Conservation (phyloP, 2,329 filamentous ascomycete genomes). For the Penicillium sp. region DNA sequence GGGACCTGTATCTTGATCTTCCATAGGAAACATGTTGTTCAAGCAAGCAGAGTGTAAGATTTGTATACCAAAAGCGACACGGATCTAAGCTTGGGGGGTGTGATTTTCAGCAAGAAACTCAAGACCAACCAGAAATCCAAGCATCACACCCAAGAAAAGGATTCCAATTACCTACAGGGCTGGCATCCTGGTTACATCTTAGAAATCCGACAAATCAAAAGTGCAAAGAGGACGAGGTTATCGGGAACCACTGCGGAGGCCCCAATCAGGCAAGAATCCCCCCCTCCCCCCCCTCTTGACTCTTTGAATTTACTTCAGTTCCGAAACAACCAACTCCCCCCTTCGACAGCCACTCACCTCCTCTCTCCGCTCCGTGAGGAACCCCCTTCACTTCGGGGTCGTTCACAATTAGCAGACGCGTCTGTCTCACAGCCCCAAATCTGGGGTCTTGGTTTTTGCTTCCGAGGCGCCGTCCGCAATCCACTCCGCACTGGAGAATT, state of each 20-base stretch:
- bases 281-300: conserved; percentile 4
- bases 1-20: too few species aligned
- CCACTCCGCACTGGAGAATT: conserved; percentile 27
- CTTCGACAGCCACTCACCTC: neutral
- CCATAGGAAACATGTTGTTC: neutral
- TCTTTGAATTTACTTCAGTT: conserved; percentile 10
- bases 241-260: conserved; percentile 8
- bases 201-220: neutral
- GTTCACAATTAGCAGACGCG: conserved; percentile 23
- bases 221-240: conserved; percentile 5
- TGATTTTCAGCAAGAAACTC: neutral
- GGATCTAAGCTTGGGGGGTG: neutral
- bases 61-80: neutral
- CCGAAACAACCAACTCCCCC: neutral
- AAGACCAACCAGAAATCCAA: neutral
- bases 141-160: neutral
- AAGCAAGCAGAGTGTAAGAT: neutral
- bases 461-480: conserved; percentile 33
- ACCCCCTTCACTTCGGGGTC: neutral
- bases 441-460: conserved; percentile 37
- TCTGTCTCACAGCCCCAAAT: conserved; percentile 35
- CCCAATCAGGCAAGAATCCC: conserved; percentile 25
- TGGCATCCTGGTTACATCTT: neutral
- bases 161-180: neutral
- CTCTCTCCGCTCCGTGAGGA: neutral